Base-by-base conservation (phyloP, 129 eudicot species). In the Lonicera japonica region DNA sequence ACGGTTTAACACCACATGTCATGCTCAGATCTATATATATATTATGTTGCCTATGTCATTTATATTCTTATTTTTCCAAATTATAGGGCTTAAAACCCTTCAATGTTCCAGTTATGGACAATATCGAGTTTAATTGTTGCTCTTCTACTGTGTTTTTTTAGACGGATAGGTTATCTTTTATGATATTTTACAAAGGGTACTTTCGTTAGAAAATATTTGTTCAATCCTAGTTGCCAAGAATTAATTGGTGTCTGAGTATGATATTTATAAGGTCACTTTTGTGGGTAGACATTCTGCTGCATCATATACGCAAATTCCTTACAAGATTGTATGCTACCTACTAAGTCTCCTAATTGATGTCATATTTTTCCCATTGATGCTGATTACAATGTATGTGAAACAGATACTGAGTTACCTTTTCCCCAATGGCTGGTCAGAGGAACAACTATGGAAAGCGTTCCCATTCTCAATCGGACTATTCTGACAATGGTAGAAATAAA, bases 341-440 rank as follows among this genome's bases (percentile, higher is more conserved):
- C 51, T 2, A 11, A 9, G 5, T 12, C 22, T 1, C 14, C 3
- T 38, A 6, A 17, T 0, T 60, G 40, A 25, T 60, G 52, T 39
- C 11, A 48, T 45, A 29, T 11, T 16, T 64, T 23, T 20, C 34
- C 48, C 12, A 17, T 46, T 34, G 73, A 46, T 58, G 53, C 48
- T 54, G n/a, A 67, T n/a, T 53, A 6, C 10, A 24, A 51, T 63
- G 66, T 43, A 19, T 25, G 41, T 39, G 17, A 10, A 39, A 59
- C 55, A 73, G 76, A 64, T 25, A 50, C 38, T 12, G 25, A 41
- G 21, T 45, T 46, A 57, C 61, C n/a, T 11, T 17, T 62, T 63
- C 56, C 60, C 60, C 45, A 1, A 92, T 92, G 99, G 91, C 95
- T 72, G 99, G 99, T 61, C 95, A 80, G 66, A 79, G 99, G 72